A percentile compares a stretch with the other conserved stretches of the same genome.
Conservation (phyloP, 2,329 filamentous ascomycete species). For the Aspergillus cejpii region DNA sequence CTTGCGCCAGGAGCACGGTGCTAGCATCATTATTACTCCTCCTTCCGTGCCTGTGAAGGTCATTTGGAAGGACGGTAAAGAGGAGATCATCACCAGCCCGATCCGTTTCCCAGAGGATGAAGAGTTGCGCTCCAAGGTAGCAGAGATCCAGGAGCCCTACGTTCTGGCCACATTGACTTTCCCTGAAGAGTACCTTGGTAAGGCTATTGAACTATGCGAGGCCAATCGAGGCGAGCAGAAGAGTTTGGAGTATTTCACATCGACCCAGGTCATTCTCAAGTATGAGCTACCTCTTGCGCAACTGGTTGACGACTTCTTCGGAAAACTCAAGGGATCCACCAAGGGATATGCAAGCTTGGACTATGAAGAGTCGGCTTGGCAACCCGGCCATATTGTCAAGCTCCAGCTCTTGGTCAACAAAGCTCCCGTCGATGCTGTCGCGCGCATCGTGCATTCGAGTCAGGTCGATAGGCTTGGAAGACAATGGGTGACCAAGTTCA, state of each 20-base stretch:
- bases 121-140: constrained; percentile 48
- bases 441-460: constrained; percentile 76
- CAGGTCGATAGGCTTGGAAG: constrained; percentile 75
- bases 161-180: constrained; percentile 81
- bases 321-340: constrained; percentile 85
- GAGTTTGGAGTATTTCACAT: constrained; percentile 82
- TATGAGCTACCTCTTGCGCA: constrained; percentile 85
- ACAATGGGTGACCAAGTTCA: constrained; percentile 91
- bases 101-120: constrained; percentile 78
- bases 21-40: constrained; percentile 92
- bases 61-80: constrained; percentile 67
- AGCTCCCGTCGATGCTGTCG: constrained; percentile 83
- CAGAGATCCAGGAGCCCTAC: constrained; percentile 64
- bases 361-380: constrained; percentile 92
- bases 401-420: constrained; percentile 92
- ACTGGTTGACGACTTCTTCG: constrained; percentile 94
- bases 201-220: constrained; percentile 92
- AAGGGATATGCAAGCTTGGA: constrained; percentile 95
- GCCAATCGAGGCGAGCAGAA: constrained; percentile 79
- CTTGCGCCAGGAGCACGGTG: constrained; percentile 85
- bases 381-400: constrained; percentile 72
- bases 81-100: constrained; percentile 76
- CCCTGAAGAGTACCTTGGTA: constrained; percentile 87
- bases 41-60: constrained; percentile 91
- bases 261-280: constrained; percentile 87